Base-by-base conservation (phyloP, 2,329 filamentous ascomycete species). In the Colletotrichum tabaci region DNA sequence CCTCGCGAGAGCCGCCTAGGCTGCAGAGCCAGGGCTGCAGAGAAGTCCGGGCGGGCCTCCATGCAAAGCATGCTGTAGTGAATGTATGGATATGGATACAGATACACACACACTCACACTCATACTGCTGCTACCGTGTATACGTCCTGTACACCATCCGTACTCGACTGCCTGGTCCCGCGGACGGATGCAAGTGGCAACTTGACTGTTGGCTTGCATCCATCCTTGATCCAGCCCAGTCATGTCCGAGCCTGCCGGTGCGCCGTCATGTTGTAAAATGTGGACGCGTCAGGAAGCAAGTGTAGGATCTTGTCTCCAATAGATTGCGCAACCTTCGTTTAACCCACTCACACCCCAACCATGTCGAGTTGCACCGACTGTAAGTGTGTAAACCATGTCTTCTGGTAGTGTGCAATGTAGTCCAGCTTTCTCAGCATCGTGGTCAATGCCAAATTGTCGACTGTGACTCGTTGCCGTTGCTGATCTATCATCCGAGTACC, bases 211-310 rank as follows among this genome's bases (percentile, higher is more conserved):
- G 50, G 23, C 57, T 38, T 71, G 50, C 64, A 56, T 71, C 50
- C 64, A 67, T 57, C 56, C 67, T 52, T 71, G 67, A 57, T 67
- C 67, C 57, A 71, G 63, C 21, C 26, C 60, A n/a, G 18, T 40
- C 21, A 35, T 30, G 50, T 53, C 63, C 63, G 67, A 58, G n/a
- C 64, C 62, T 58, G 50, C 68, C 68, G 64, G 57, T 38, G 57
- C 38, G n/a, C 26, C 4, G 26, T 3, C 23, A 38, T 46, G 40
- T 56, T 26, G 47, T 16, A 49, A 6, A 42, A 30, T 61, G 57
- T 52, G 56, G 57, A 44, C 58, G 56, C 5, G 30, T 55, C 21
- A 47, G 64, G 64, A 42, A 49, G 26, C 4, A 26, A 26, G 57
- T 16, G 50, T 58, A 26, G 47, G 26, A 62, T 47, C n/a, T 52